Base-by-base conservation (phyloP, 2,329 filamentous ascomycete genomes). In the Stylonectria norvegica region DNA sequence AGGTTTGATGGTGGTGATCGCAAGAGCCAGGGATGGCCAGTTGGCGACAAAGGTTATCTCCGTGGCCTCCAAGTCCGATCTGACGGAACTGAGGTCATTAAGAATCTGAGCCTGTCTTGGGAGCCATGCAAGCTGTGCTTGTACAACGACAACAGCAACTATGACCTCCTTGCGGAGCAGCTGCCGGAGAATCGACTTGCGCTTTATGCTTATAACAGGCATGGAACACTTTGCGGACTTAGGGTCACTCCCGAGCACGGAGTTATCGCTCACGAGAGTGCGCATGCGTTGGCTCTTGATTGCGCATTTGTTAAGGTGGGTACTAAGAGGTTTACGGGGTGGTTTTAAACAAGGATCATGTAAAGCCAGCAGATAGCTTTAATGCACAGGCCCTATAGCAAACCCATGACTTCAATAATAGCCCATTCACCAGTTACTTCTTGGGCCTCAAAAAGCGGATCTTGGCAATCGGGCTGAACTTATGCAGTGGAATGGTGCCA, bases 41-140 rank as follows among this genome's bases (percentile, higher is more conserved):
- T 30, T 14, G 35, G 35, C 25, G 35, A 37, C 35, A 37, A 37
- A 18, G 35, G 35, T 25, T 37, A 37, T 19, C 35, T 37, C 15
- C 35, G 35, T 17, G 35, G 35, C n/a, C 3, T 37, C 9, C 35
- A 37, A 25, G 35, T 37, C 20, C n/a, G 6, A 18, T 18, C 35
- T 22, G 35, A 37, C 18, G 35, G 35, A 4, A 5, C 23, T 9
- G 23, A 37, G 19, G 23, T 29, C 16, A 30, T 37, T 16, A 5
- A 16, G 23, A 37, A 37, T 18, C 5, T 37, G 23, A 37, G 35
- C 35, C 22, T 37, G 17, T 37, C 35, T 27, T 37, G 25, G 23
- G 35, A 37, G 14, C 35, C 35, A 8, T 9, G 8, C 35, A 37
- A 37, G 35, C 35, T 37, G 4, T 37, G 35, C 22, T 5, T 37